These are phyloP conservation scores for Trichoderma parareesei DNA, from an alignment of 495 filamentous ascomycete species.

Conservation along the genomic window DNA sequence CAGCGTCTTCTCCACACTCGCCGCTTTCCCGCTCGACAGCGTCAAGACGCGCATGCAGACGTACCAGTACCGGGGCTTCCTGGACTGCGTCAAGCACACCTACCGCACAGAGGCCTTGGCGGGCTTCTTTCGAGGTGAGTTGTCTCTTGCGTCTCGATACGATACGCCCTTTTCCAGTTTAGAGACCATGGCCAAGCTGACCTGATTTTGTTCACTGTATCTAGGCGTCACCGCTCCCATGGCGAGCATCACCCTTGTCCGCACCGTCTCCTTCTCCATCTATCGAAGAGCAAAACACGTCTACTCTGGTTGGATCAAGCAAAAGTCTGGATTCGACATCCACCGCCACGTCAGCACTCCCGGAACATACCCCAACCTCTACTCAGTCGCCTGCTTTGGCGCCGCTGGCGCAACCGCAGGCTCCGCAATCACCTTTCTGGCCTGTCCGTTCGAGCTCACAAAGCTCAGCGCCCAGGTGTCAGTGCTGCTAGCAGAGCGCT, in stretches of 20 bases:
- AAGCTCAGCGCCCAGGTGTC: conserved; percentile 87
- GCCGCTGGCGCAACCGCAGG: conserved; percentile 73
- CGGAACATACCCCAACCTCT: conserved; percentile 60
- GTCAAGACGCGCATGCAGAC: conserved; percentile 85
- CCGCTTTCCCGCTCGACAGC: conserved; percentile 73
- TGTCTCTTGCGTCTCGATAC: not conserved
- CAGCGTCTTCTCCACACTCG: conserved; percentile 65
- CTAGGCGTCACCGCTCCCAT: conserved; percentile 72
- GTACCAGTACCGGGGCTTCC: conserved; percentile 60
- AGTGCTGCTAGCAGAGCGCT: conserved; percentile 67
- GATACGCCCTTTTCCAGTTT: not conserved
- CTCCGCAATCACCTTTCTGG: conserved; percentile 70
- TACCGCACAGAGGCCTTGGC: conserved; percentile 62
- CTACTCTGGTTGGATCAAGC: conserved; percentile 59
- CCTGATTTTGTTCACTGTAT: not conserved
- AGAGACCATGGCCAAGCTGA: not conserved
- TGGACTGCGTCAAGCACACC: conserved; percentile 62
- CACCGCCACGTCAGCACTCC: conserved; percentile 60
- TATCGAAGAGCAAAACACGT: conserved; percentile 78
- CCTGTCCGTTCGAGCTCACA: conserved; percentile 90
- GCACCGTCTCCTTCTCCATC: conserved; percentile 87
- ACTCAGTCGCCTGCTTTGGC: conserved; percentile 66
- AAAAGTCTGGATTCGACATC: conserved; percentile 59
- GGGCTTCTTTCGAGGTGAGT: conserved; percentile 71
- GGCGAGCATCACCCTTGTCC: conserved; percentile 78